Base-by-base conservation (phyloP, 768 basidiomycete genomes). In the Pseudohyphozyma bogoriensis region DNA sequence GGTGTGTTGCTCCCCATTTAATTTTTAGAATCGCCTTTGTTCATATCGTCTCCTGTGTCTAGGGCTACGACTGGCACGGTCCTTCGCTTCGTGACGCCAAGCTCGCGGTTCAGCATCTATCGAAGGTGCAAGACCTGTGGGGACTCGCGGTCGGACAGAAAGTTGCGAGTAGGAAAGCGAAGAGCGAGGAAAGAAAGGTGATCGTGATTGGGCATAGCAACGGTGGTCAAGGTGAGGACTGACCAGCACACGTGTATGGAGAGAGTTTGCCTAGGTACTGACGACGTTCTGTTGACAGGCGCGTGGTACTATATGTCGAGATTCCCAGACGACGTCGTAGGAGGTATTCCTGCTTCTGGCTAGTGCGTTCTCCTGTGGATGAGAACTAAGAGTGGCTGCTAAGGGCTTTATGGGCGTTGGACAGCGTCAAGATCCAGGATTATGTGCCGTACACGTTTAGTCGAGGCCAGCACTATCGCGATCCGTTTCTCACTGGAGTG, bases 391-490 rank as follows among this genome's bases (percentile, higher is more conserved):
- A 15, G 22, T 44, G 13, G 26, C 31, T 33, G 20, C 4, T 33
- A 22, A 18, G 1, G 7, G 12, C 22, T 7, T n/a, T n/a, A n/a
- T n/a, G n/a, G n/a, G n/a, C n/a, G n/a, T n/a, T n/a, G n/a, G n/a
- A n/a, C 35, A 51, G 51, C n/a, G 35, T 51, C 51, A 51, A 51
- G 35, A 51, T 51, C 16, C 51, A 51, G 28, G 51, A 37, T 16
- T 51, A 51, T 24, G 51, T 51, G 2, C 35, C 51, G 24, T 51
- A 51, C 36, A 12, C 11, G 11, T 26, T 51, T 26, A 24, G 35
- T 1, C 2, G 36, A 11, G 51, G 51, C 1, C 33, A 28, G 8
- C 51, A 51, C 28, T 51, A 37, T 16, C 51, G 51, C 35, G 51
- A 51, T 37, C 51, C 51, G 16, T 2, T 26, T 12, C 13, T 51